Evolutionary conservation across 495 filamentous ascomycete species (phyloP).

Genomic region (Penicillium soppii): DNA sequence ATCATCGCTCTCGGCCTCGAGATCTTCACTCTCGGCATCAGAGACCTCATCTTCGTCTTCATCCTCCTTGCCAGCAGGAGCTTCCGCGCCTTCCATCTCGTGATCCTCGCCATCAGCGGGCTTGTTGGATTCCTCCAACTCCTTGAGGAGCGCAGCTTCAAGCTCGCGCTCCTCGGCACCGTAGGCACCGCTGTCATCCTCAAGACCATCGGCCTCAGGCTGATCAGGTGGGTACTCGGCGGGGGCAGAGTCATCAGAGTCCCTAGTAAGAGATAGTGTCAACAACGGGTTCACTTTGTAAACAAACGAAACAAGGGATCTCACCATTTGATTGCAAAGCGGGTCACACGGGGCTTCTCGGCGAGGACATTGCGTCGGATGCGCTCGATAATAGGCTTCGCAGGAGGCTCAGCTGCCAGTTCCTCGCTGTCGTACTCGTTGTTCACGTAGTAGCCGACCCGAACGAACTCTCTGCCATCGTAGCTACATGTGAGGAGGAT

Average conservation of each 20-base stretch:
- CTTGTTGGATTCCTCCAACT: conserved; percentile 58
- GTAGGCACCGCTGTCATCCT: conserved; percentile 82
- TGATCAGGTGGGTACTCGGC: conserved; percentile 96
- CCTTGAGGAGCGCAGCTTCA: conserved; percentile 53
- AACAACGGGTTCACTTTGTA: conserved; percentile 1
- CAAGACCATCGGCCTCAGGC: conserved; percentile 84
- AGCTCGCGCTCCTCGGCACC: conserved; percentile 71
- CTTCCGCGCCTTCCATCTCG: conserved; percentile 78
- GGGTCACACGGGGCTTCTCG: conserved; percentile 94
- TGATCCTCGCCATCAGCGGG: conserved; percentile 61
- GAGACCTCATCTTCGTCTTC: conserved; percentile 76
- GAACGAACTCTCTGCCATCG: conserved; percentile 93
- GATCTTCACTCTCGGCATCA: conserved; percentile 89
- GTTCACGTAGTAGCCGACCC: conserved; percentile 98
- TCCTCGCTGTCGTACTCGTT: conserved; percentile 96
- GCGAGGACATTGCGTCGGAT: conserved; percentile 89
- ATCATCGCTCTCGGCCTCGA: conserved; percentile 89
- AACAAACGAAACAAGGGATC: conserved; percentile 13
- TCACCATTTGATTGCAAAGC: conserved; percentile 99
- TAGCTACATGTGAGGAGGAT: conserved; percentile 96
- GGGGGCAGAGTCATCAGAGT: conserved; percentile 92
- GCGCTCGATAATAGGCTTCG: conserved; percentile 87
- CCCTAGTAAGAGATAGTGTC: conserved; percentile 54
- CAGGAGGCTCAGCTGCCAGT: conserved; percentile 79
- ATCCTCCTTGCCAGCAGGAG: conserved; percentile 52